Conservation (phyloP, 2,329 filamentous ascomycete genomes). For the Leptodontidium sp. region DNA sequence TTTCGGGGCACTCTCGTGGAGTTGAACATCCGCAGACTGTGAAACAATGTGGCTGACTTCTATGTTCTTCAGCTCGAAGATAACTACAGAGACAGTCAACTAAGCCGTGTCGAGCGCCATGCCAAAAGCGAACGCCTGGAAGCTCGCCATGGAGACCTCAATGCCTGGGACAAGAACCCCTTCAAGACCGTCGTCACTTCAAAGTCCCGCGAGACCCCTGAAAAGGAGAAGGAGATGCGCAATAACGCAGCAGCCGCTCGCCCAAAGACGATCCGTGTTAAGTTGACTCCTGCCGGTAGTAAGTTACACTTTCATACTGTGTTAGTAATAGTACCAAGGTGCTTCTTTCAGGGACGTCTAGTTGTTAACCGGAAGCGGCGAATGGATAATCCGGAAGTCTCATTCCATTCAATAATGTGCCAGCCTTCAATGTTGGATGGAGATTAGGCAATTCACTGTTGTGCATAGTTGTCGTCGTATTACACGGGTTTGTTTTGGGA, state of each 20-base stretch:
- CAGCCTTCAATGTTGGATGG: too few species aligned
- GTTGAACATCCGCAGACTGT: background rate
- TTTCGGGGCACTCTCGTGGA: background rate
- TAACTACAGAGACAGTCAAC: background rate
- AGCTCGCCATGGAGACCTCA: background rate
- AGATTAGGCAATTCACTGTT: too few species aligned
- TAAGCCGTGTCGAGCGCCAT: background rate
- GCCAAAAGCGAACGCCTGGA: background rate
- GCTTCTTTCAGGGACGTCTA: background rate
- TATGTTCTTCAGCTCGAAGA: background rate
- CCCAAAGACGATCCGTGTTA: background rate
- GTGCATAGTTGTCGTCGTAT: too few species aligned
- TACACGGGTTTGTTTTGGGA: background rate
- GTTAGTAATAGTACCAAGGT: too few species aligned
- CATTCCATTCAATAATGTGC: too few species aligned
- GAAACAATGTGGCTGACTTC: background rate
- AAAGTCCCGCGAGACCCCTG: background rate
- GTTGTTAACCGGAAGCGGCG: background rate
- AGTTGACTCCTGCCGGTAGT: background rate
- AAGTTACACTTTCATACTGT: background rate
- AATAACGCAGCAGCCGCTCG: background rate
- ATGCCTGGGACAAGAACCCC: background rate
- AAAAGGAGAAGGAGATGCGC: background rate
- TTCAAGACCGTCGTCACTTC: background rate
- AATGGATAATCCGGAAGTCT: too few species aligned